Base-by-base conservation (phyloP, 345 rosid genomes). In the Pseudoturritis turrita region DNA sequence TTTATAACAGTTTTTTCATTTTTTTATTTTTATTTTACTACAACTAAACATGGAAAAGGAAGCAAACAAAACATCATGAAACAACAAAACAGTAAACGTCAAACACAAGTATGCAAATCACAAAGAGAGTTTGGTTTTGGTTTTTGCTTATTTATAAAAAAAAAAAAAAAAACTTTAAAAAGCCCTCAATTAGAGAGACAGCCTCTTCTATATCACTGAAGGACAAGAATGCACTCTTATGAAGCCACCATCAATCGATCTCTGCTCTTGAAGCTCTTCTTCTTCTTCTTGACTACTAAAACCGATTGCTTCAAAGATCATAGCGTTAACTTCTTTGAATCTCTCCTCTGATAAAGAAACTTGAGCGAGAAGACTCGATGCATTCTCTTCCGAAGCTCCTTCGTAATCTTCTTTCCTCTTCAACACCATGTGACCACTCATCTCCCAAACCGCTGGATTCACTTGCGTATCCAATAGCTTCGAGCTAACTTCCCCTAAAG, bases 381-480 rank as follows among this genome's bases (percentile, higher is more conserved):
- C 99, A 23, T 91, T 89, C 71, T 78, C 96, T 68, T 91, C 99
- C 0, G 96, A 78, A 54, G 99, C 99, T 75, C 80, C 96, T 51
- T 95, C 90, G 4, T 71, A 95, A 79, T 95, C 98, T 71, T 86
- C 78, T 85, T 81, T 95, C 84, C 92, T 88, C 84, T 95, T 91
- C 44, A 95, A 63, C 68, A 95, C 99, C 79, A 95, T 91, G 65
- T 95, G 99, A n/a, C 99, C 99, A 49, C 97, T 91, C 14, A 95
- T 95, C 61, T 95, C 98, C 97, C 97, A 91, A 31, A 95, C 99
- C 2, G 99, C 99, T 64, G 97, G 97, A 78, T 91, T 95, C 79
- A 95, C 99, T 70, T 95, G 97, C 12, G 99, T 95, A 52, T 95
- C 97, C 62, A 91, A 80, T 46, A 95, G 80, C 78, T 88, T 84